phyloP scores from a whole-genome alignment of 208 protist species.

The Acanthamoeba rhysodes region DNA sequence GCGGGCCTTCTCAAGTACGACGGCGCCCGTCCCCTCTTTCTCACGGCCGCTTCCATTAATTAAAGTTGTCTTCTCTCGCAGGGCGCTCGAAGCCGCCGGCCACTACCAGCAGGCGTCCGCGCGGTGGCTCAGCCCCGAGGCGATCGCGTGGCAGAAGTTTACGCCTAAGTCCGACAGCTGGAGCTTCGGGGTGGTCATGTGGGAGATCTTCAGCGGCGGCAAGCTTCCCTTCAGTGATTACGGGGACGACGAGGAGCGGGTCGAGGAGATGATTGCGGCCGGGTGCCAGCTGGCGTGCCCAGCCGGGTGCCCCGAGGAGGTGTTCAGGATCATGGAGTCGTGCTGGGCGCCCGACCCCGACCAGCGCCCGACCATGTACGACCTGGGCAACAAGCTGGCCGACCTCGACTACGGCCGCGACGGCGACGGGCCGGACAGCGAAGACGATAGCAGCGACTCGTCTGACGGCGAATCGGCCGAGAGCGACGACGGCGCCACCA shows the following conservation, averaged over 20 bases:
- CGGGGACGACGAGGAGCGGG: not conserved
- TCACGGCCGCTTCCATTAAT: not conserved
- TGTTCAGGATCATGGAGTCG: slow-evolving; percentile 11
- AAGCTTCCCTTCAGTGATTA: not conserved
- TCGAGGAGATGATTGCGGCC: not conserved
- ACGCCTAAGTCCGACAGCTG: not conserved
- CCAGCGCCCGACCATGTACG: not conserved
- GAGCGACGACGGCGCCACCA: slow-evolving; percentile 17
- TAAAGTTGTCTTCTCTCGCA: not conserved
- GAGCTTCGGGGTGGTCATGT: slow-evolving; percentile 9
- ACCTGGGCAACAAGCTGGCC: not conserved
- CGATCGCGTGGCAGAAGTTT: not conserved
- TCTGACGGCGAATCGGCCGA: slow-evolving; percentile 1
- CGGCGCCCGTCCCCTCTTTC: not conserved
- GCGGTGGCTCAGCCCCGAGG: slow-evolving; percentile 27
- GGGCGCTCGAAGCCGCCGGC: not conserved
- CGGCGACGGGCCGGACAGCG: not conserved
- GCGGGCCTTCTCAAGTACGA: not conserved
- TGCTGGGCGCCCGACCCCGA: slow-evolving; percentile 22
- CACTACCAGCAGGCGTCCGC: not conserved
- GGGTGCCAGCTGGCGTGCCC: not conserved
- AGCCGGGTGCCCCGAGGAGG: not conserved
- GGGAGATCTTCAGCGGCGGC: slow-evolving; percentile 13
- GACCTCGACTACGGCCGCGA: not conserved
- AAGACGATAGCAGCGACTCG: not conserved